Conservation (phyloP, 2,329 filamentous ascomycete species). For the Apiospora koreana region DNA sequence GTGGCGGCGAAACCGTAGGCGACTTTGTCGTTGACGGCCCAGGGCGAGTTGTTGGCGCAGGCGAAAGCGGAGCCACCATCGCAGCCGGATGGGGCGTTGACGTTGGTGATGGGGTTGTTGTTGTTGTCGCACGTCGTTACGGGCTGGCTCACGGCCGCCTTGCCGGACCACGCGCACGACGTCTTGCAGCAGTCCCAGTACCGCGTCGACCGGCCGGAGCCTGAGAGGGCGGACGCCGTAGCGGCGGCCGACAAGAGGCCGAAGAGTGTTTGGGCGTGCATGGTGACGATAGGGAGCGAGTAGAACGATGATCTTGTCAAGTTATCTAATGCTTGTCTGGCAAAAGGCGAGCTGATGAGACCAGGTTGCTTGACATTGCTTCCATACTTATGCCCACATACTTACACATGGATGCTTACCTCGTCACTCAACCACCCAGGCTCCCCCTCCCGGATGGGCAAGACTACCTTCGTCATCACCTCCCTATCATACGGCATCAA, state of each 20-base stretch:
- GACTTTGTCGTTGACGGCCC: slow-evolving; percentile 49
- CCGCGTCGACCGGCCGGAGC: slow-evolving; percentile 31
- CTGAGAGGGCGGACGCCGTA: slow-evolving; percentile 20
- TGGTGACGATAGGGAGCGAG: neutral
- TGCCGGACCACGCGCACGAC: slow-evolving; percentile 52
- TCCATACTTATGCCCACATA: neutral
- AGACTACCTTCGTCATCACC: neutral
- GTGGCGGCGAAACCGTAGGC: slow-evolving; percentile 60
- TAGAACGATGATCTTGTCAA: neutral
- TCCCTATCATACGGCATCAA: neutral
- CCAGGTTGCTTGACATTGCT: neutral
- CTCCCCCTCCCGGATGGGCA: neutral
- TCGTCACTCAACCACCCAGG: neutral
- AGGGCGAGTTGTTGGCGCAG: slow-evolving; percentile 54
- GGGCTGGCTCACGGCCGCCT: slow-evolving; percentile 42
- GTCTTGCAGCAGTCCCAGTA: slow-evolving; percentile 60
- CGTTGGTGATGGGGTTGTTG: slow-evolving; percentile 45
- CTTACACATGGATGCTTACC: neutral
- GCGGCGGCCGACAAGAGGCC: slow-evolving; percentile 13
- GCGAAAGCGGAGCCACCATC: slow-evolving; percentile 50
- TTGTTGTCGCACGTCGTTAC: slow-evolving; percentile 46
- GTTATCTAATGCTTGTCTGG: neutral
- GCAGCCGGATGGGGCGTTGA: slow-evolving; percentile 46
- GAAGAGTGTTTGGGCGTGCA: slow-evolving; percentile 6
- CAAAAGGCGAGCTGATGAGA: neutral